Percentiles rank a stretch among this genome's conserved stretches.
Conservation (phyloP, 371 early-diverging fungal genomes). For the Ordospora colligata region DNA sequence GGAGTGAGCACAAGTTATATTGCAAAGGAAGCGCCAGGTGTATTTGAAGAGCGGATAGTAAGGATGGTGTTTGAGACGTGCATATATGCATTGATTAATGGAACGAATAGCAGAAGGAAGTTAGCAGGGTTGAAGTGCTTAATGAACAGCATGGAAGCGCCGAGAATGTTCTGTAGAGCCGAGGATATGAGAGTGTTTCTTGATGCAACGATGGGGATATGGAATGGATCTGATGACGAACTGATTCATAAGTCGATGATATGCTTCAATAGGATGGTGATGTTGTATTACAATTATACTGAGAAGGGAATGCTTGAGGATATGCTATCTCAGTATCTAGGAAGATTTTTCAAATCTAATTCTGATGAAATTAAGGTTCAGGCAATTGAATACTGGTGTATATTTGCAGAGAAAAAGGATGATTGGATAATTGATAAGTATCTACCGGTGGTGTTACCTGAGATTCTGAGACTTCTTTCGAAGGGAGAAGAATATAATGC, state of each 20-base stretch:
- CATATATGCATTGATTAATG: background rate
- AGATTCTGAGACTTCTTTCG: conserved; percentile 15
- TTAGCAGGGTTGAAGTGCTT: conserved; percentile 12
- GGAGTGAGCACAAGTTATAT: conserved; percentile 9
- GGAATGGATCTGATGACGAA: conserved; percentile 12
- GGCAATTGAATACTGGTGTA: conserved; percentile 56
- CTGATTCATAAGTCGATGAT: conserved; percentile 36
- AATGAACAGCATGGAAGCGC: conserved; percentile 17
- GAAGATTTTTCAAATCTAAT: conserved; percentile 26
- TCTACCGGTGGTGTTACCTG: conserved; percentile 22
- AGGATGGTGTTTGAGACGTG: conserved; percentile 21
- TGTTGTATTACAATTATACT: conserved; percentile 30
- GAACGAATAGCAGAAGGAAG: background rate
- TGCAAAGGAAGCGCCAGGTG: conserved; percentile 6
- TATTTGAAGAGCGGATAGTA: background rate
- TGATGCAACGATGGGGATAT: conserved; percentile 22
- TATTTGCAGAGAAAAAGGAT: conserved; percentile 43
- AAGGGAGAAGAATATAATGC: conserved; percentile 45
- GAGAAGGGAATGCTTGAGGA: conserved; percentile 12
- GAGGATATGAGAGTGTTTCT: conserved; percentile 30
- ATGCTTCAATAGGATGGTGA: conserved; percentile 44
- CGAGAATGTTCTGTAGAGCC: conserved; percentile 7
- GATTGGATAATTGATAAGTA: conserved; percentile 23
- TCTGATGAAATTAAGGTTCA: conserved; percentile 32
- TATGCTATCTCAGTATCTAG: conserved; percentile 28